Conservation (phyloP, 192 early-diverging fungal species). For the Umbelopsis vinacea region DNA sequence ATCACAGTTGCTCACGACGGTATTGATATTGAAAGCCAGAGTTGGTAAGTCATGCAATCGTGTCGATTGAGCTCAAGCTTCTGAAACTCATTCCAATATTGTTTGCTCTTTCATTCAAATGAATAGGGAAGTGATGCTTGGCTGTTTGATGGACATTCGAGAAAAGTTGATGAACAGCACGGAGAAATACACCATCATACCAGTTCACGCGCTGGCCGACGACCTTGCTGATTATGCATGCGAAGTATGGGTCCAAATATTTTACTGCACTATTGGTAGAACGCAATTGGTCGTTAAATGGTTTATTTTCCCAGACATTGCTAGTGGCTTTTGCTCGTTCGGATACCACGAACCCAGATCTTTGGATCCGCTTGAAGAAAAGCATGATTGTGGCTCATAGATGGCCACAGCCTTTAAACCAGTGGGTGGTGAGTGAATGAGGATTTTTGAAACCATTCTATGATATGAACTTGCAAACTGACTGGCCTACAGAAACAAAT, state of each 20-base stretch:
- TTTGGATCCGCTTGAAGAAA: slow-evolving; percentile 64
- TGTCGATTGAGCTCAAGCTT: neutral
- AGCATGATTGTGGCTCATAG: slow-evolving; percentile 50
- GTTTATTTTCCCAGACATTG: slow-evolving; percentile 52
- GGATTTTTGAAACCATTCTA: neutral
- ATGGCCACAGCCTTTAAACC: slow-evolving; percentile 62
- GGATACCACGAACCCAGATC: slow-evolving; percentile 43
- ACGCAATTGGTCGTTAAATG: too few species aligned
- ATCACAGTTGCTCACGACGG: slow-evolving; percentile 52
- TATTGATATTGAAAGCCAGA: slow-evolving; percentile 59
- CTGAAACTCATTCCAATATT: too few species aligned
- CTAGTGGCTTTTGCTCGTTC: slow-evolving; percentile 70
- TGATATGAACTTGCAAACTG: neutral
- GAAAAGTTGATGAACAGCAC: slow-evolving; percentile 55
- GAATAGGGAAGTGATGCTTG: slow-evolving; percentile 60
- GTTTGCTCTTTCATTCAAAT: slow-evolving; percentile 18
- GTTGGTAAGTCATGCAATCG: slow-evolving; percentile 45
- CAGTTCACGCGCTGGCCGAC: slow-evolving; percentile 45
- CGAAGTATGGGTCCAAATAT: slow-evolving; percentile 54
- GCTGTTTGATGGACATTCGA: slow-evolving; percentile 66
- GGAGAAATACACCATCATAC: slow-evolving; percentile 44
- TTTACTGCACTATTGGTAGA: neutral
- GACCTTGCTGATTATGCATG: slow-evolving; percentile 68
- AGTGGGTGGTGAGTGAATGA: slow-evolving; percentile 69
- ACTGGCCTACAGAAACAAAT: slow-evolving; percentile 58